These are phyloP conservation scores for Ceriops decandra DNA, from an alignment of 345 rosid genomes.

Conservation along the genomic window DNA sequence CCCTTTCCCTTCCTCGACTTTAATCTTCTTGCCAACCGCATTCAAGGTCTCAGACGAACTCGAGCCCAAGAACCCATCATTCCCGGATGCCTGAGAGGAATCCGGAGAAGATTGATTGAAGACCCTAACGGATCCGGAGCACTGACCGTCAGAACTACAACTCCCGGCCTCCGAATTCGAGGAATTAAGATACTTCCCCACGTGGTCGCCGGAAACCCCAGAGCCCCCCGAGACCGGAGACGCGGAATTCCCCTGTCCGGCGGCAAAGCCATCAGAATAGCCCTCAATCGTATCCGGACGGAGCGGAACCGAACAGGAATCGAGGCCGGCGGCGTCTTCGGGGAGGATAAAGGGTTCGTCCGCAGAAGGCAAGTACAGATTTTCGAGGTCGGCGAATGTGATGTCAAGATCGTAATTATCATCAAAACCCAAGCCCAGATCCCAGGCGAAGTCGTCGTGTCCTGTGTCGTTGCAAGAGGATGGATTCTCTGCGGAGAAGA, in stretches of 20 bases:
- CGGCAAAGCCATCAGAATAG: background rate
- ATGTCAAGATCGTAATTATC: slow-evolving; percentile 58
- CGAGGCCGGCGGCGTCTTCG: background rate
- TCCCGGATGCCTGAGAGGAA: slow-evolving; percentile 25
- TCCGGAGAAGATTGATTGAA: slow-evolving; percentile 15
- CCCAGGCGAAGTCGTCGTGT: slow-evolving; percentile 25
- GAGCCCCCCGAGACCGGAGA: slow-evolving; percentile 12
- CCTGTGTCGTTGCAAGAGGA: slow-evolving; percentile 31
- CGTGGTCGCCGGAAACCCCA: slow-evolving; percentile 10
- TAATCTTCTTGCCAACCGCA: slow-evolving; percentile 9
- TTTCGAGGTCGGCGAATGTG: slow-evolving; percentile 61
- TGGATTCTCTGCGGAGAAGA: slow-evolving; percentile 32
- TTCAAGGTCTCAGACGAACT: slow-evolving; percentile 7
- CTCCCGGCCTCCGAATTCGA: slow-evolving; percentile 19
- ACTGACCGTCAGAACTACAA: slow-evolving; percentile 16
- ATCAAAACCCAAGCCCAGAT: slow-evolving; percentile 35
- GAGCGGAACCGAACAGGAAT: background rate
- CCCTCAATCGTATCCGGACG: no score
- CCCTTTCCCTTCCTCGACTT: background rate
- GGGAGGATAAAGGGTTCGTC: slow-evolving; percentile 29
- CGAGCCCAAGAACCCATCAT: slow-evolving; percentile 11
- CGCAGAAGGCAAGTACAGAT: slow-evolving; percentile 56
- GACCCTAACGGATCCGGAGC: slow-evolving; percentile 9
- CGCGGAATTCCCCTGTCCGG: background rate
- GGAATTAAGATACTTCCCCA: slow-evolving; percentile 19